Base-by-base conservation (phyloP, 176 grass and related monocot genomes). In the Urochloa ruziziensis region DNA sequence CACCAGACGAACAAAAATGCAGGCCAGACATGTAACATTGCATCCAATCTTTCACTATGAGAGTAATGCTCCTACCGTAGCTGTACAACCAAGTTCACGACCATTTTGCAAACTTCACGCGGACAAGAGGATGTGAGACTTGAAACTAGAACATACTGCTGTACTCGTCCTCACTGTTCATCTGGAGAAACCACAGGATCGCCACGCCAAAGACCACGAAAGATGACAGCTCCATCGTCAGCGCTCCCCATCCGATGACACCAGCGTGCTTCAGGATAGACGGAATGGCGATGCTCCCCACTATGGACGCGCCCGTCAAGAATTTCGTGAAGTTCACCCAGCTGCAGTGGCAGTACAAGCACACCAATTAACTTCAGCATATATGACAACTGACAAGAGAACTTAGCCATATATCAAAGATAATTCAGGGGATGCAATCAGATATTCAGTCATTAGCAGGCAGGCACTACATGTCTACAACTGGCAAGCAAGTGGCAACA, bases 311-410 rank as follows among this genome's bases (percentile, higher is more conserved):
- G 1, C 96, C 96, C 2, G 91, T 99, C 79, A 99, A 84, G 81
- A 99, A 99, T 51, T 99, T 99, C 1, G 96, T 99, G 83, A 99
- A 90, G 49, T 92, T 99, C 56, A 78, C 96, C 96, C 96, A 99
- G 23, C 95, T 98, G 70, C 52, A 46, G 54, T 51, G 40, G 5
- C 4, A 8, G 29, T 62, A 54, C n/a, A 74, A 34, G 27, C 8
- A 23, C 29, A 21, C 6, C 14, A 47, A 7, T 74, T 74, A 67
- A 59, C 6, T 67, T 57, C 0, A 7, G 36, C 0, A 18, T 10
- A 28, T 30, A 74, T 2, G 24, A 48, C 23, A 23, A 12, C 67
- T 2, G 24, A 48, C 23, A 23, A 12, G 24, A 34, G 42, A n/a
- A 54, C 10, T 74, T 35, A 54, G 47, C 61, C 3, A 27, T 2